Percentiles rank a stretch among this genome's conserved stretches.
These are phyloP conservation scores for Phoenix dactylifera DNA, from an alignment of 176 grass and related monocot species.

Conservation along the genomic window DNA sequence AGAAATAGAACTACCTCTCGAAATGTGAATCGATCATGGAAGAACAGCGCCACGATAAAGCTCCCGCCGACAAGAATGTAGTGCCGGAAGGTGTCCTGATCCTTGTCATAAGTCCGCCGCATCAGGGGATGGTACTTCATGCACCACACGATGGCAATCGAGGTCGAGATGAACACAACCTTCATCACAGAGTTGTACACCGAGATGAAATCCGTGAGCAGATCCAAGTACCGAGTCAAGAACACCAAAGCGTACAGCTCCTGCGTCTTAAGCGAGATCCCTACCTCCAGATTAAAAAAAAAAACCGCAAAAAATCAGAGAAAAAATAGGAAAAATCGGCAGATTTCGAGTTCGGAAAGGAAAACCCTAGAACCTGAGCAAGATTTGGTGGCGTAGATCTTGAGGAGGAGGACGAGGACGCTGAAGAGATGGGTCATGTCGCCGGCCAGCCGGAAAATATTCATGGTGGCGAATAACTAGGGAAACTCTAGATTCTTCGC, in stretches of 20 bases:
- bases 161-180: conserved; percentile 72
- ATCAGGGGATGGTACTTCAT: conserved; percentile 73
- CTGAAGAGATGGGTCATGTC: conserved; percentile 98
- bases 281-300: conserved; percentile 16
- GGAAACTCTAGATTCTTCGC: no score
- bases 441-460: conserved; percentile 78
- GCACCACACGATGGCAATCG: conserved; percentile 89
- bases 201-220: conserved; percentile 78
- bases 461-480: conserved; percentile 35
- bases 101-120: conserved; percentile 73
- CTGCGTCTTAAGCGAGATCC: conserved; percentile 93
- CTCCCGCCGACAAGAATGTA: conserved; percentile 24
- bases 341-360: no score
- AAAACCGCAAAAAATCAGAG: no score
- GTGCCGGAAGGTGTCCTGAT: conserved; percentile 86
- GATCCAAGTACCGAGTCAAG: conserved; percentile 77
- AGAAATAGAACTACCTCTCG: conserved; percentile 47
- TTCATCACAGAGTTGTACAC: conserved; percentile 96
- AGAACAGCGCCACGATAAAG: conserved; percentile 47
- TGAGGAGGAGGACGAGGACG: conserved; percentile 92
- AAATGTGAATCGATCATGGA: conserved; percentile 70
- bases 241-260: conserved; percentile 92
- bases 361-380: conserved; percentile 53
- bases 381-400: conserved; percentile 99
- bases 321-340: no score